phyloP scores from a whole-genome alignment of 257 asterid species.

The Thymus mandschuricus region DNA sequence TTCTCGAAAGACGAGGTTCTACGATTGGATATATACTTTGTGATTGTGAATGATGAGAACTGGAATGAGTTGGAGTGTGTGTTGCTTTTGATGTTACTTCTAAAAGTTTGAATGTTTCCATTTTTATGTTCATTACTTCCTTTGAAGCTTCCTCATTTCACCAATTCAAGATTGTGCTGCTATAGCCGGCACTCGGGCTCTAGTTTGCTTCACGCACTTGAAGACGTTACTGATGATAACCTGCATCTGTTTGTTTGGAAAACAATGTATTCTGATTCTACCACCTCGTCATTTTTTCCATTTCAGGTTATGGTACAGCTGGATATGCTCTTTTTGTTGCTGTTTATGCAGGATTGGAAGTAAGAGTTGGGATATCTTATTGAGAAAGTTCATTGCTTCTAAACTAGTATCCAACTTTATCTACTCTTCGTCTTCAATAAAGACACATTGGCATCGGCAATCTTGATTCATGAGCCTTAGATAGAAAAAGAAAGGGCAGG shows the following conservation, averaged over 20 bases:
- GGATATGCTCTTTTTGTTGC: conserved; percentile 94
- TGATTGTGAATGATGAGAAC: conserved; percentile 1
- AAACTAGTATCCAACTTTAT: conserved; percentile 11
- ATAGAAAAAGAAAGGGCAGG: not conserved
- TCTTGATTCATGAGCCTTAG: not conserved
- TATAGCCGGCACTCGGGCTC: not conserved
- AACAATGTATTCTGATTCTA: conserved; percentile 24
- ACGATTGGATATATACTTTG: not conserved
- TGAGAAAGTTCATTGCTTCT: conserved; percentile 27
- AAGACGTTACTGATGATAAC: conserved; percentile 3
- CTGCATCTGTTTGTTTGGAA: conserved; percentile 11
- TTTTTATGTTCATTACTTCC: not conserved
- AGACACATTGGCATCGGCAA: not conserved
- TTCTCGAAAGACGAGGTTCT: conserved; percentile 3
- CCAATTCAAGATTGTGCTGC: not conserved
- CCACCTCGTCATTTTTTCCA: conserved; percentile 16
- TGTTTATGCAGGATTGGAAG: conserved; percentile 94
- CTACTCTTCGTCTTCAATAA: conserved; percentile 1
- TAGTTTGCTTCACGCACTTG: not conserved
- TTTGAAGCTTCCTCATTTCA: conserved; percentile 5
- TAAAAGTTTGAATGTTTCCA: not conserved
- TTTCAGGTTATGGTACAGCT: conserved; percentile 87
- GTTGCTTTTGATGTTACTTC: not conserved
- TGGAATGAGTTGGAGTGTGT: conserved; percentile 9
- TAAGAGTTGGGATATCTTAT: conserved; percentile 43